A percentile compares a stretch with the other conserved stretches of the same genome.
phyloP scores from a whole-genome alignment of 129 eudicot species.

The Lonicera japonica region DNA sequence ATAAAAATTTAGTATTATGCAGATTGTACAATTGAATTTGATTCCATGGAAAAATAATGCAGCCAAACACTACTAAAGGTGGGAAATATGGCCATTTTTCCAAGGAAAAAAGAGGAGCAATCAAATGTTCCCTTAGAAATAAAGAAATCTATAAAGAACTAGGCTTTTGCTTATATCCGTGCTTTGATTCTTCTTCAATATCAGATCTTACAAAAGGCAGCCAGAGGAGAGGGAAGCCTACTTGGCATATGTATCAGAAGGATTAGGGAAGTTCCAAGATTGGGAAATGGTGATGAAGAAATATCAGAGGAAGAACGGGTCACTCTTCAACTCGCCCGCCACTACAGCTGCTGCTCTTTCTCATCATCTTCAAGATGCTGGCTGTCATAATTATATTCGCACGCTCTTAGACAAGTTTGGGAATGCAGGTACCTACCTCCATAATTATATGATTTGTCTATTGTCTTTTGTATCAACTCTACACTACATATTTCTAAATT shows the following conservation, averaged over 20 bases:
- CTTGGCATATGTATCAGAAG: constrained; percentile 79
- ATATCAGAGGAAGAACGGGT: constrained; percentile 74
- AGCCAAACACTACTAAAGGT: too few relatives aligned
- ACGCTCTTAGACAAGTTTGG: constrained; percentile 62
- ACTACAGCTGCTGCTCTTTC: constrained; percentile 74
- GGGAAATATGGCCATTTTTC: too few relatives aligned
- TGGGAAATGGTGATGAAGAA: constrained; percentile 75
- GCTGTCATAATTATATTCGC: constrained; percentile 50
- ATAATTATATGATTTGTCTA: neutral
- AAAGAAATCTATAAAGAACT: neutral
- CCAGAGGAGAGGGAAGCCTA: constrained; percentile 37
- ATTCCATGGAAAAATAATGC: too few relatives aligned
- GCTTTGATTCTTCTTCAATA: neutral
- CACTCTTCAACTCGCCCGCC: constrained; percentile 77
- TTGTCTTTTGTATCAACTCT: constrained; percentile 1
- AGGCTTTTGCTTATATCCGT: neutral
- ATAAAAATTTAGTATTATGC: too few relatives aligned
- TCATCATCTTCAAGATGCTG: constrained; percentile 34
- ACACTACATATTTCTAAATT: constrained; percentile 4
- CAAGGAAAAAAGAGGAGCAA: too few relatives aligned
- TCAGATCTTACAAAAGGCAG: constrained; percentile 33
- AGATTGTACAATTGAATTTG: too few relatives aligned
- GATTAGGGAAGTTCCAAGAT: constrained; percentile 44
- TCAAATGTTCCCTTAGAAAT: neutral
- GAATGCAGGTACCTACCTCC: constrained; percentile 59